A percentile compares a stretch with the other conserved stretches of the same genome.
phyloP scores from a whole-genome alignment of 345 rosid species.

The Zanthoxylum bungeanum region DNA sequence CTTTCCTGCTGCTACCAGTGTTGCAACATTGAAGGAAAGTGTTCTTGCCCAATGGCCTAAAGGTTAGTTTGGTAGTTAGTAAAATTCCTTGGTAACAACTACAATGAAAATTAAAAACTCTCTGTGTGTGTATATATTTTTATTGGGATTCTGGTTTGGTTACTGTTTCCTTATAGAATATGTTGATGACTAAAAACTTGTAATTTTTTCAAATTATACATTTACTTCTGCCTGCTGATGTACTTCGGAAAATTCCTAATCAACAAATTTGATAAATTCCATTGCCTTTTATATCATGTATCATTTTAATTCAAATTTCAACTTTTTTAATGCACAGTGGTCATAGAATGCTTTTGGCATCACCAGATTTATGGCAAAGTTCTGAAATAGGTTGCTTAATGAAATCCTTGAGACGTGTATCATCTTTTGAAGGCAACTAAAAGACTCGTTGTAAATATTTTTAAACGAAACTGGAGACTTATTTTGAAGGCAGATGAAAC shows the following conservation, averaged over 20 bases:
- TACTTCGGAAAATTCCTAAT: background rate
- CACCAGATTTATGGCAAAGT: background rate
- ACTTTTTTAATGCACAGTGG: background rate
- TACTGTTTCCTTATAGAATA: slow-evolving; percentile 9
- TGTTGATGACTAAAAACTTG: background rate
- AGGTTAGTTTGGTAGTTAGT: slow-evolving; percentile 45
- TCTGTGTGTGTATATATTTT: background rate
- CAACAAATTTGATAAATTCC: background rate
- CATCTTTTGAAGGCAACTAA: background rate
- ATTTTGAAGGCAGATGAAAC: background rate
- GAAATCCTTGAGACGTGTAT: background rate
- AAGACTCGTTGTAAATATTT: background rate
- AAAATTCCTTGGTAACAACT: background rate
- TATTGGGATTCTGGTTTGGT: background rate
- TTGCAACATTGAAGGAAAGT: slow-evolving; percentile 85
- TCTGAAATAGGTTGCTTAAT: background rate
- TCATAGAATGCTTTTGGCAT: background rate
- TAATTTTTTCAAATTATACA: background rate
- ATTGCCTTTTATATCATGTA: background rate
- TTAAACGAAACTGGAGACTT: background rate
- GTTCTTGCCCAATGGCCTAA: slow-evolving; percentile 94
- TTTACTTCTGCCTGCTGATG: background rate
- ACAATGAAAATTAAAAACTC: background rate
- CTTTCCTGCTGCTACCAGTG: slow-evolving; percentile 83
- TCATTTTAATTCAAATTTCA: background rate